Evolutionary conservation across 106 monocot genomes (phyloP).

Genomic region (Posidonia australis): DNA sequence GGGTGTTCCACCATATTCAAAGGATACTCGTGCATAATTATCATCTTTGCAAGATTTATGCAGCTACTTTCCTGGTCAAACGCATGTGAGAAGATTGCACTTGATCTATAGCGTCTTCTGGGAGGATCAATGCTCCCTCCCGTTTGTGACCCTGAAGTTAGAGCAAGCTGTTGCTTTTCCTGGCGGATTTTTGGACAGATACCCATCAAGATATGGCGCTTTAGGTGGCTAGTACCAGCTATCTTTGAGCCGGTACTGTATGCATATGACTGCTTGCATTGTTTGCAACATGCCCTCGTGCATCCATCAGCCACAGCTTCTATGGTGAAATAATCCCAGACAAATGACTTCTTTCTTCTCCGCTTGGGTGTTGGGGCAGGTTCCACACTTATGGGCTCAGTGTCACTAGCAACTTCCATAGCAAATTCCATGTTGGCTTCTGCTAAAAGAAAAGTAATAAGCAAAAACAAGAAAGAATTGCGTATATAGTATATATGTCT

Average conservation of each 20-base stretch:
- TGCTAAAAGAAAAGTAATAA: neutral
- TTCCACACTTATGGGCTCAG: constrained; percentile 35
- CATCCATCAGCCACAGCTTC: constrained; percentile 53
- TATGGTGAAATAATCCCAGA: constrained; percentile 88
- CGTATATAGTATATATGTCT: no score
- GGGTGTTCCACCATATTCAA: constrained; percentile 22
- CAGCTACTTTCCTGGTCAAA: constrained; percentile 54
- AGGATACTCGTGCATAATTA: constrained; percentile 22
- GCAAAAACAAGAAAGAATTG: neutral
- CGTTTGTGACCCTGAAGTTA: constrained; percentile 27
- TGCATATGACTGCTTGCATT: constrained; percentile 91
- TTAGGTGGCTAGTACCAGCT: constrained; percentile 90
- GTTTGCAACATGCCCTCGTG: constrained; percentile 74
- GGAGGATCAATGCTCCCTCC: constrained; percentile 44
- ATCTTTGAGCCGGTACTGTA: constrained; percentile 82
- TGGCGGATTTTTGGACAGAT: constrained; percentile 73
- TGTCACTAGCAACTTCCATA: constrained; percentile 39
- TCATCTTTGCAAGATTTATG: constrained; percentile 25
- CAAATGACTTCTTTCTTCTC: constrained; percentile 75
- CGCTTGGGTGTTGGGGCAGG: constrained; percentile 31
- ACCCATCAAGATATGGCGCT: constrained; percentile 74
- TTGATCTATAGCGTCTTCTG: constrained; percentile 56
- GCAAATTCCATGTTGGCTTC: neutral
- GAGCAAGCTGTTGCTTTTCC: constrained; percentile 44
- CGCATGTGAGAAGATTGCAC: constrained; percentile 19